Conservation (phyloP, 495 filamentous ascomycete genomes). For the Mytilinidion resinicola region DNA sequence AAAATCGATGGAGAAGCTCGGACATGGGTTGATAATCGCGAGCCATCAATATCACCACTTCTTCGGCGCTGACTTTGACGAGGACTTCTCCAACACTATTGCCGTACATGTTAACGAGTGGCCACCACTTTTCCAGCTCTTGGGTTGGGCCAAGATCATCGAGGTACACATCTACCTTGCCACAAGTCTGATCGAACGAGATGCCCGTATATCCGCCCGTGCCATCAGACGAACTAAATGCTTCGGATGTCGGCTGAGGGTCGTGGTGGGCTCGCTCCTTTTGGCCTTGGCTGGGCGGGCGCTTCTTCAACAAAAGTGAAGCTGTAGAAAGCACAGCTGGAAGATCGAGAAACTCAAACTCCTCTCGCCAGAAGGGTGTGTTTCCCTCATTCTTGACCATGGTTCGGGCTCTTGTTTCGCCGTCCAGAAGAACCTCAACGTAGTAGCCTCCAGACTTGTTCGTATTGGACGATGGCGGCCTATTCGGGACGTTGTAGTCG, state of each 20-base stretch:
- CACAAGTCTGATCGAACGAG: conserved; percentile 55
- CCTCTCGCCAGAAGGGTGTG: conserved; percentile 92
- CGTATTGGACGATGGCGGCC: conserved; percentile 9
- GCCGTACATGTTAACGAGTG: conserved; percentile 64
- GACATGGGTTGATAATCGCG: conserved; percentile 79
- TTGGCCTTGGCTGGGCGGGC: conserved; percentile 37
- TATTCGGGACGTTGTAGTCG: conserved; percentile 9
- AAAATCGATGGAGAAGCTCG: conserved; percentile 78
- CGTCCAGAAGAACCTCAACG: conserved; percentile 86
- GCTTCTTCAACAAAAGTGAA: conserved; percentile 73
- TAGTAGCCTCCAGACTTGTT: conserved; percentile 51
- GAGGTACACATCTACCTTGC: conserved; percentile 76
- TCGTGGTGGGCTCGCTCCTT: conserved; percentile 5
- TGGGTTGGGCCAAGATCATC: conserved; percentile 73
- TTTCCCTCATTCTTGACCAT: conserved; percentile 72
- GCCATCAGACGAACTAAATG: conserved; percentile 29
- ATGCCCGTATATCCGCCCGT: conserved; percentile 36
- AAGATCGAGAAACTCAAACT: conserved; percentile 79
- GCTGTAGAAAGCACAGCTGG: conserved; percentile 72
- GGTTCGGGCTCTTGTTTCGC: conserved; percentile 80
- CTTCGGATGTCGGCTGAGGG: conserved; percentile 22
- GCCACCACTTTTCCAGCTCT: conserved; percentile 87
- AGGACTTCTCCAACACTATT: conserved; percentile 80
- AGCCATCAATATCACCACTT: conserved; percentile 80
- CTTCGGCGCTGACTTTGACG: conserved; percentile 75